Conservation (phyloP, 2,329 filamentous ascomycete genomes). For the Xylariaceae sp. region DNA sequence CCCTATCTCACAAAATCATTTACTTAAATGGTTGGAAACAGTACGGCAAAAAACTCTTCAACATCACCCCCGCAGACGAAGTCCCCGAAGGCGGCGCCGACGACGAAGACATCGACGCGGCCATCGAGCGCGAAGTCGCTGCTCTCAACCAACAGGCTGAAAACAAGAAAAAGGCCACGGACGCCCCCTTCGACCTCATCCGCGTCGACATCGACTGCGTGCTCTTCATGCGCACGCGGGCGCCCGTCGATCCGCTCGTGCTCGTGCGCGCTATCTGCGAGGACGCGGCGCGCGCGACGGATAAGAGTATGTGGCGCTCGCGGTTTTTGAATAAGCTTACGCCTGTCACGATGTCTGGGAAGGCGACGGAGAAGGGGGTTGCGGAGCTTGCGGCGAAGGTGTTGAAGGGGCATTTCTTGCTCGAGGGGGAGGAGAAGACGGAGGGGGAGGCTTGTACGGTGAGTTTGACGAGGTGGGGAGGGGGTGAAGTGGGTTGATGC, state of each 20-base stretch:
- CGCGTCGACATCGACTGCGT: constrained; percentile 56
- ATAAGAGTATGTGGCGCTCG: constrained; percentile 41
- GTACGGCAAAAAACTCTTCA: constrained; percentile 62
- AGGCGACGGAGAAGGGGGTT: constrained; percentile 64
- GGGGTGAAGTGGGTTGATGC: neutral
- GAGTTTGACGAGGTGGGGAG: constrained; percentile 25
- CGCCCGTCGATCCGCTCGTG: constrained; percentile 51
- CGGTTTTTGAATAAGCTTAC: constrained; percentile 57
- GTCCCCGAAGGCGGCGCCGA: constrained; percentile 36
- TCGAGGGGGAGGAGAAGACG: constrained; percentile 29
- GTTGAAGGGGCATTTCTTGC: constrained; percentile 56
- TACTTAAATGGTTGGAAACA: no score
- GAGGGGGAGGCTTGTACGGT: constrained; percentile 36
- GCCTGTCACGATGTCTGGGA: constrained; percentile 46
- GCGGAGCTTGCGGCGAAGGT: constrained; percentile 59
- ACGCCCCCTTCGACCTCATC: constrained; percentile 48
- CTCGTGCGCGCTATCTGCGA: constrained; percentile 51
- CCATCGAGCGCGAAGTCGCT: constrained; percentile 67
- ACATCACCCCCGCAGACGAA: constrained; percentile 37
- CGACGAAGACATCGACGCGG: constrained; percentile 62
- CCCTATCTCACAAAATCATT: neutral
- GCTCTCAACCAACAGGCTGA: no score
- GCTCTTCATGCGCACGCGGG: constrained; percentile 54
- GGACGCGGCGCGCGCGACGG: constrained; percentile 44
- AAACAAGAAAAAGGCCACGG: constrained; percentile 37